Evolutionary conservation across 2,329 filamentous ascomycete genomes (phyloP).

Genomic region (Ceratocystis ficicola): DNA sequence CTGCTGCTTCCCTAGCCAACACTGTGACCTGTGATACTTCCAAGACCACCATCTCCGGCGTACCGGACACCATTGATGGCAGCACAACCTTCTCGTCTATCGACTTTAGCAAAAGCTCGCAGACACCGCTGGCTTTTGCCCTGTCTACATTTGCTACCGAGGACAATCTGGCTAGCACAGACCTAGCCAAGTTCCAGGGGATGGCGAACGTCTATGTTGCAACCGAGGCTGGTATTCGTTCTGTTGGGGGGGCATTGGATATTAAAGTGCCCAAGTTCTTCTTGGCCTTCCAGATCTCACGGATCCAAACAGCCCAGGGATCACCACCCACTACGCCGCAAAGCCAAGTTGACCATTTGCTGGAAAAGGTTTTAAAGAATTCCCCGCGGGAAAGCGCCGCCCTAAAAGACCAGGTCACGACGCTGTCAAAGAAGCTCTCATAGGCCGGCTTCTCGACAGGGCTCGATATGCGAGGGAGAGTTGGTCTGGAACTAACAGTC

Average conservation of each 20-base stretch:
- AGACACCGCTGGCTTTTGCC: slow-evolving; percentile 42
- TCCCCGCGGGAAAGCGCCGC: slow-evolving; percentile 37
- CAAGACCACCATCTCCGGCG: slow-evolving; percentile 38
- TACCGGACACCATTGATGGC: slow-evolving; percentile 46
- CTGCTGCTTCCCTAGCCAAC: slow-evolving; percentile 33
- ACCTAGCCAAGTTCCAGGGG: slow-evolving; percentile 42
- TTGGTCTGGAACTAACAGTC: slow-evolving; percentile 1
- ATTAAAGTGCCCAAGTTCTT: slow-evolving; percentile 56
- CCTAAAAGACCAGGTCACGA: slow-evolving; percentile 42
- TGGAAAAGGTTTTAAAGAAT: slow-evolving; percentile 47
- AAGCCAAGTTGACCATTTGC: slow-evolving; percentile 43
- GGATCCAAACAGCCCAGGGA: slow-evolving; percentile 49
- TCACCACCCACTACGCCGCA: slow-evolving; percentile 40
- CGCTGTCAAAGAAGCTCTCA: slow-evolving; percentile 27
- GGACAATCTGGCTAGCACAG: slow-evolving; percentile 36
- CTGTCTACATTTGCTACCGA: slow-evolving; percentile 42
- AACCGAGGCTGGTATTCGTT: slow-evolving; percentile 47
- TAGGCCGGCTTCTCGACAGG: background rate
- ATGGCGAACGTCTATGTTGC: slow-evolving; percentile 45
- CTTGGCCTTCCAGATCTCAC: slow-evolving; percentile 44
- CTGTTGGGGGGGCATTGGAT: slow-evolving; percentile 39
- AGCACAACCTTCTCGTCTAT: slow-evolving; percentile 40
- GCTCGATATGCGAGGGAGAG: background rate
- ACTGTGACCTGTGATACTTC: slow-evolving; percentile 39
- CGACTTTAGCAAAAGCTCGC: slow-evolving; percentile 42